Base-by-base conservation (phyloP, 108 stramenopile genomes). In the Skeletonema menzelii region DNA sequence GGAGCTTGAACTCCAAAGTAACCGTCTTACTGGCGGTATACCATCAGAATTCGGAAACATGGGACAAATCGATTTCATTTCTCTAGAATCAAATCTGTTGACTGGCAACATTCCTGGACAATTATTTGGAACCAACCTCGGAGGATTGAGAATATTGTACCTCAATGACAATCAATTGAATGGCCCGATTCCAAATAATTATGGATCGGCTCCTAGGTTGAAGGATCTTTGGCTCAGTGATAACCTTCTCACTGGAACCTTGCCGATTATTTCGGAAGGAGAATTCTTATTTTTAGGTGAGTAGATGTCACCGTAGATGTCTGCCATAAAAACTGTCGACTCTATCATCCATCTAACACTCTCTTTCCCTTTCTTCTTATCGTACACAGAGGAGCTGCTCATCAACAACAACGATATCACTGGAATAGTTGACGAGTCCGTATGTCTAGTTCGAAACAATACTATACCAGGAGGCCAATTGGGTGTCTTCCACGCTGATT, bases 41-140 rank as follows among this genome's bases (percentile, higher is more conserved):
- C 91, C 91, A 7, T 67, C 75, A 0, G 85, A 90, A 37, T 77
- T 94, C 19, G 87, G 87, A 2, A 89, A 86, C 40, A 65, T 91
- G 72, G 77, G 80, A 56, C 55, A 82, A 10, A 47, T 93, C 35
- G 81, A 85, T 64, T 65, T 71, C 46, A 19, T 94, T 8, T 59
- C 49, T 13, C 30, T 82, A 55, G 80, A 84, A n/a, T 53, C 80
- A 31, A 90, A 85, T 57, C 69, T 83, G 53, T 65, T 94, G 38
- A 77, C 80, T 6, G 89, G 90, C 27, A 86, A 89, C 0, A 88
- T 94, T 63, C 93, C 91, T 13, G 31, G 72, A 7, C 83, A 84
- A 22, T 13, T 90, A 53, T 81, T 81, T 67, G 42, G 68, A 59
- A 75, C 82, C 17, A 74, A 78, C 19, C 73, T 94, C 24, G 59